Evolutionary conservation across 2,329 filamentous ascomycete genomes (phyloP).

Genomic region (Ophiosphaerella korrae): DNA sequence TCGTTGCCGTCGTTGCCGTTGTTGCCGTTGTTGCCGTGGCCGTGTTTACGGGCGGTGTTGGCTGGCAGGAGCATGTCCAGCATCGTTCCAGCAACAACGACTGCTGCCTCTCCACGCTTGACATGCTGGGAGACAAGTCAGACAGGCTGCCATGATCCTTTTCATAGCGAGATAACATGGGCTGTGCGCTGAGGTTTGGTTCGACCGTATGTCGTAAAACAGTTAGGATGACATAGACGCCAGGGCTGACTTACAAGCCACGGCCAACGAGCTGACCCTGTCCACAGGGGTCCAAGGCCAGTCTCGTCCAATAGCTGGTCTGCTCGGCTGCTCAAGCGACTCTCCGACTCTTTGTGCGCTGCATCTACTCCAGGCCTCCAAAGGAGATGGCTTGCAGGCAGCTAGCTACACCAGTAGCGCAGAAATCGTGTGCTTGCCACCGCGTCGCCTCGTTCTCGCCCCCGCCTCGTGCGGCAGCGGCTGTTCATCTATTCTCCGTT

Average conservation of each 20-base stretch:
- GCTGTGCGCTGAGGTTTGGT: slow-evolving; percentile 29
- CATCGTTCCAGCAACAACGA: slow-evolving; percentile 35
- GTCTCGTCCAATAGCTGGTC: slow-evolving; percentile 2
- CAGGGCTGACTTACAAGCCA: slow-evolving; percentile 38
- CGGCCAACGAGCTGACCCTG: slow-evolving; percentile 13
- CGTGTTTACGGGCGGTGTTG: slow-evolving; percentile 42
- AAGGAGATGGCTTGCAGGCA: no score
- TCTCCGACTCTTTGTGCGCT: not conserved
- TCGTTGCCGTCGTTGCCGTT: slow-evolving; percentile 34
- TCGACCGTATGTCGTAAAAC: slow-evolving; percentile 9
- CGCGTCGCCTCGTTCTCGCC: not conserved
- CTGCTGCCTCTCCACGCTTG: not conserved
- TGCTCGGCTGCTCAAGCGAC: slow-evolving; percentile 7
- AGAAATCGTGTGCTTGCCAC: no score
- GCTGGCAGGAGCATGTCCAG: slow-evolving; percentile 45
- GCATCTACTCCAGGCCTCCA: no score
- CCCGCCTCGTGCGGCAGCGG: not conserved
- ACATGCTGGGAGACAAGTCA: slow-evolving; percentile 28
- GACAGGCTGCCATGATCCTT: slow-evolving; percentile 24
- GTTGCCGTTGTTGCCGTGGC: slow-evolving; percentile 27
- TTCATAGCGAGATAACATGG: slow-evolving; percentile 9
- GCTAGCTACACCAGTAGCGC: no score
- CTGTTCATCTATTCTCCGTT: slow-evolving; percentile 9
- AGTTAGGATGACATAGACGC: slow-evolving; percentile 6
- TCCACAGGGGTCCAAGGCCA: slow-evolving; percentile 6